Evolutionary conservation across 2,329 filamentous ascomycete species (phyloP), one percentile per base, ranked within the genome.

Genomic region (Nothomitra cinnamomea): DNA sequence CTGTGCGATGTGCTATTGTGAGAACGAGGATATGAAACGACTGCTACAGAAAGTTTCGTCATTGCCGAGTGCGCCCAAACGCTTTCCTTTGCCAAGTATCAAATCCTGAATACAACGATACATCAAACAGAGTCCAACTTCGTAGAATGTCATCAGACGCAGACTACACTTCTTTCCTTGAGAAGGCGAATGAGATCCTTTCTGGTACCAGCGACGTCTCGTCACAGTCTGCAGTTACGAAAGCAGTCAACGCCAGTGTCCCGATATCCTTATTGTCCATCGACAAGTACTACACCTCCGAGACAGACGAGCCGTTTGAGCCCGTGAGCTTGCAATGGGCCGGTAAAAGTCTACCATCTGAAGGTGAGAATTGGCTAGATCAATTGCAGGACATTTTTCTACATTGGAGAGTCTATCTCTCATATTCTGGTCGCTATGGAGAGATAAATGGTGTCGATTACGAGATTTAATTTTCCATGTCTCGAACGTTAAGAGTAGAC

Each of bases 291-390:
- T 94, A 92, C 66, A 67, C 78, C 15, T 92, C 83, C 57, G 89
- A 95, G 56, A 80, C 86, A 28, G 88, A 95, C 65, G 87, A 94
- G 72, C 82, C 83, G 3, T 95, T 94, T 66, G 80, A 85, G 64
- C 79, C 80, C 2, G 85, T 95, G 4, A 79, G 76, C 53, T 65
- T 94, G 59, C 74, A 72, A 58, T 86, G 76, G 69, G 66, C 72
- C 19, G 74, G 75, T 57, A 67, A 64, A 51, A 71, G 72, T 2
- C 62, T 83, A 60, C 78, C 81, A 1, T 73, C 78, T 59, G 80
- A 83, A 66, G 73, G 80, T 83, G 63, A 60, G 55, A 57, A 60
- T 17, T 48, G 47, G 15, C 22, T 50, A 51, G 41, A 10, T 32
- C 28, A 32, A 4, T 32, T 10, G 28, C 28, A 5, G 10, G 28